A percentile compares a stretch with the other conserved stretches of the same genome.
phyloP scores from a whole-genome alignment of 495 filamentous ascomycete genomes.

The Aspergillus campestris region DNA sequence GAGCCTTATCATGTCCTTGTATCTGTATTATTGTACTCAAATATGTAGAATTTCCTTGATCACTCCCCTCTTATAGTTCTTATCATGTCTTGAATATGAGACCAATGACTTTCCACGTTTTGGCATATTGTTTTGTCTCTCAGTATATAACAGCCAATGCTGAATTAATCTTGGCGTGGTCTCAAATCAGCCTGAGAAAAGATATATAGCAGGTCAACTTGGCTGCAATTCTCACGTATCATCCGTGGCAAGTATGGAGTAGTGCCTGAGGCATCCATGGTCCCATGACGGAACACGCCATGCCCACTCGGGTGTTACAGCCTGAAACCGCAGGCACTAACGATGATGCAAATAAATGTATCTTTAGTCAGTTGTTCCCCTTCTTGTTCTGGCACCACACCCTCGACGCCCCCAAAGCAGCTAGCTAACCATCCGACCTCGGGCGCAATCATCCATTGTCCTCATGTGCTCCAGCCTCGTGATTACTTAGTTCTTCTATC shows the following conservation, averaged over 20 bases:
- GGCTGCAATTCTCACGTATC: too few relatives aligned
- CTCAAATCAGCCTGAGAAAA: too few relatives aligned
- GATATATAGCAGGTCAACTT: too few relatives aligned
- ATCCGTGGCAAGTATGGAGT: too few relatives aligned
- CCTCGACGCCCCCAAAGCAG: conserved; percentile 3
- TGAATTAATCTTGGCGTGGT: too few relatives aligned
- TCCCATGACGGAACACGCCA: too few relatives aligned
- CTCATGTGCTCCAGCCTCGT: conserved; percentile 9
- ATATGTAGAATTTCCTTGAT: conserved; percentile 26
- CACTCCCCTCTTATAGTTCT: conserved; percentile 8
- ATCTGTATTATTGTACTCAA: conserved; percentile 36
- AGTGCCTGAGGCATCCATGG: too few relatives aligned
- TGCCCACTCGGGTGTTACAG: too few relatives aligned
- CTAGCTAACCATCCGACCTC: conserved; percentile 5
- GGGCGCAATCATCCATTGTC: conserved; percentile 1
- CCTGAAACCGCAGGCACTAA: too few relatives aligned
- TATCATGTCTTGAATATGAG: conserved; percentile 16
- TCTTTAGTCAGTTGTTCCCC: neutral
- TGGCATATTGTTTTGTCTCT: neutral
- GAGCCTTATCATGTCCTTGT: conserved; percentile 28
- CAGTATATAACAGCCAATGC: neutral
- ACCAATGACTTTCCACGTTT: conserved; percentile 5
- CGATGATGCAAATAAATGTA: too few relatives aligned
- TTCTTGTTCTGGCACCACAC: neutral
- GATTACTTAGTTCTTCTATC: conserved; percentile 6